Conservation (phyloP, 192 early-diverging fungal genomes). For the Haplosporangium gracile region DNA sequence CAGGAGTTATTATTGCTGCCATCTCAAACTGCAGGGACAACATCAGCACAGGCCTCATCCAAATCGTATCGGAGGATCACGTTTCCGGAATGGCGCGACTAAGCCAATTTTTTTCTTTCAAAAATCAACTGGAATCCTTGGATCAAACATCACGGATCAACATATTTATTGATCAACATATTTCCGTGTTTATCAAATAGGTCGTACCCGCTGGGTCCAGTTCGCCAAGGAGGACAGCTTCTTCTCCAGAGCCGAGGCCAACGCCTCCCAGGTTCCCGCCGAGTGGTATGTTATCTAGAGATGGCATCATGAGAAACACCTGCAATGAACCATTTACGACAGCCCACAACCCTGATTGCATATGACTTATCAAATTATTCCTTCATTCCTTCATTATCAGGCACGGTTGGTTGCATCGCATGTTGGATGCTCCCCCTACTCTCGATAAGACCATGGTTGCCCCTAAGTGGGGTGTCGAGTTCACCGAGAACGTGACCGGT, state of each 20-base stretch:
- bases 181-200: slow-evolving; percentile 30
- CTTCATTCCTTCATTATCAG: slow-evolving; percentile 1
- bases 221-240: slow-evolving; percentile 62
- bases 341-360: neutral
- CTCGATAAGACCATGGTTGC: slow-evolving; percentile 43
- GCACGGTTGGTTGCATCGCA: slow-evolving; percentile 60
- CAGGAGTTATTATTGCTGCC: neutral
- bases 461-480: slow-evolving; percentile 47
- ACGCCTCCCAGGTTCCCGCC: slow-evolving; percentile 77
- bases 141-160: neutral
- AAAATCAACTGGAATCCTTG: too few relatives aligned
- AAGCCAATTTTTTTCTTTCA: neutral
- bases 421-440: slow-evolving; percentile 56
- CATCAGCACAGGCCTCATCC: neutral
- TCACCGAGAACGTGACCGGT: slow-evolving; percentile 60
- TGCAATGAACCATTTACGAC: neutral
- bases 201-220: slow-evolving; percentile 84
- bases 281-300: slow-evolving; percentile 67
- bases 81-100: neutral
- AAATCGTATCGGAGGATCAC: neutral
- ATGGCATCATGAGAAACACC: too few relatives aligned
- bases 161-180: neutral
- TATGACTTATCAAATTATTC: neutral
- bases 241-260: slow-evolving; percentile 60
- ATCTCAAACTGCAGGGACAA: neutral